Evolutionary conservation across 1,139 yeast genomes (phyloP).

Genomic region (Hyphopichia wangnamkhiaoensis): DNA sequence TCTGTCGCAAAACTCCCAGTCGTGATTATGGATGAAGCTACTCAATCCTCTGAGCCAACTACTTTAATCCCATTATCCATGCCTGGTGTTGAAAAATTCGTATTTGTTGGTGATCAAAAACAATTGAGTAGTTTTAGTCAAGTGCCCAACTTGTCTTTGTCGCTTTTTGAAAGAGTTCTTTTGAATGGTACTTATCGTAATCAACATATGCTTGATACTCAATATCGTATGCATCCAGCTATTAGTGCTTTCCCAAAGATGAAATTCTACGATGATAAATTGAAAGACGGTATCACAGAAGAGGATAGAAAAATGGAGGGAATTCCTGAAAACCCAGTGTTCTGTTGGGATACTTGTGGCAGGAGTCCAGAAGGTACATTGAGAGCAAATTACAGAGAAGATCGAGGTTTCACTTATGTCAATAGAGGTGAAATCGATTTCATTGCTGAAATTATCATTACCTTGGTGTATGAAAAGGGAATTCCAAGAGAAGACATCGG

Average conservation of each 20-base stretch:
- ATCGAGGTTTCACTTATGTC: constrained; percentile 53
- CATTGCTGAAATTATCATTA: constrained; percentile 47
- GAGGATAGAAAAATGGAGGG: constrained; percentile 45
- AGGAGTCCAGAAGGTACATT: constrained; percentile 46
- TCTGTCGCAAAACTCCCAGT: constrained; percentile 59
- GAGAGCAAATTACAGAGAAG: constrained; percentile 46
- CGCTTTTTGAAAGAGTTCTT: constrained; percentile 60
- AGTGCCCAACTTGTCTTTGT: constrained; percentile 58
- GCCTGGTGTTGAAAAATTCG: constrained; percentile 66
- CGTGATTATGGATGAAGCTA: constrained; percentile 62
- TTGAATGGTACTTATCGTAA: constrained; percentile 55
- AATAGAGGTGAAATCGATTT: constrained; percentile 54
- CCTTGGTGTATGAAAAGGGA: constrained; percentile 54
- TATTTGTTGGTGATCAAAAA: constrained; percentile 73
- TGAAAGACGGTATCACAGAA: constrained; percentile 61
- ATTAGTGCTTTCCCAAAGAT: constrained; percentile 65
- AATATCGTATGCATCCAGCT: constrained; percentile 72
- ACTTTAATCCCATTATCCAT: constrained; percentile 69
- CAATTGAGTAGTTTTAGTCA: constrained; percentile 68
- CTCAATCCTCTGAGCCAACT: constrained; percentile 72
- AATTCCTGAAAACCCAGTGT: constrained; percentile 47
- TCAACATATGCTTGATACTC: constrained; percentile 70
- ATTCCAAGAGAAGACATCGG: constrained; percentile 56
- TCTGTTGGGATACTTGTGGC: constrained; percentile 53
- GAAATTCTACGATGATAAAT: constrained; percentile 53